Evolutionary conservation across 2,329 filamentous ascomycete species (phyloP), one percentile per base, ranked within the genome.

Genomic region (Pyricularia sp.): DNA sequence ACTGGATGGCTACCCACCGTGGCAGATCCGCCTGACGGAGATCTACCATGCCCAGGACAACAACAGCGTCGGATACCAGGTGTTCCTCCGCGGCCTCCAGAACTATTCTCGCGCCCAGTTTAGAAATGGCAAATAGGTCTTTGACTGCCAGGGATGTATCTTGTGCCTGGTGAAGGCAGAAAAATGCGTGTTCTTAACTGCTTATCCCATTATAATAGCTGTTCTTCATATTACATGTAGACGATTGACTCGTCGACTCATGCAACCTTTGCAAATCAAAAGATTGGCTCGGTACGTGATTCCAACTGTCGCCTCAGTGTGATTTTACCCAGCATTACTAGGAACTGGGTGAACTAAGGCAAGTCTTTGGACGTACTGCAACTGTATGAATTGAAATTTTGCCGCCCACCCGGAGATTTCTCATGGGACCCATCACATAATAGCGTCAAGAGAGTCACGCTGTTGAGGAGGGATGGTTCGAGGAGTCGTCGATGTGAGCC

Each of bases 11-110:
- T 99, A 98, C 77, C 95, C 95, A 11, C 95, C 95, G 0, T 99
- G 95, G 95, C 95, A 97, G 80, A 86, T 98, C 71, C 87, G 95
- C 63, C 81, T 99, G 76, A 97, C 94, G 0, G 95, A 99, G 83
- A 97, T 99, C 69, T 97, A 94, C 78, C 87, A 89, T 74, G 82
- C 92, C 14, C 85, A 86, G 69, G 91, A 94, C 76, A 93, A 93
- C 77, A 86, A 91, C 71, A 89, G 89, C 1, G 94, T 99, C 23
- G 93, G 93, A 64, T 99, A 99, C 78, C 94, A 97, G 76, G 91
- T 97, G 33, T 99, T 98, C 78, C 83, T 98, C 72, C 86, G 90
- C 71, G 94, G 90, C 0, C 81, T 99, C 73, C 90, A 92, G 78
- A 92, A 90, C 74, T 99, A 88, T 80, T 91, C 93, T 11, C 90